Evolutionary conservation across 257 asterid species (phyloP).

Genomic region (Solanum sitiens): DNA sequence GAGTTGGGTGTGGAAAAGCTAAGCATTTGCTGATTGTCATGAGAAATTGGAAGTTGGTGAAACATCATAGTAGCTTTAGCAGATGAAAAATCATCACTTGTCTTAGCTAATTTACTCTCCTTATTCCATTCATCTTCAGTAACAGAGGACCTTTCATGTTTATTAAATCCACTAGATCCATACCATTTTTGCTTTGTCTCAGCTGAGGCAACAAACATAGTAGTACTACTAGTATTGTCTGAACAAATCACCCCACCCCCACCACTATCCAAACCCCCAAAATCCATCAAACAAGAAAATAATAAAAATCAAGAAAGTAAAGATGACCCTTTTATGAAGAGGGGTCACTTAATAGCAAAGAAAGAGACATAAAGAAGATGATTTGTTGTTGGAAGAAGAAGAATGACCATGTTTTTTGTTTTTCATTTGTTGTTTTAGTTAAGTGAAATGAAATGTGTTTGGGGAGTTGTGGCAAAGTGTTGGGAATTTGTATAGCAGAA

Average conservation of each 20-base stretch:
- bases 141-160: conserved; percentile 38
- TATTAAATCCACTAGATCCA: conserved; percentile 49
- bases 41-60: not conserved
- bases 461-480: not conserved
- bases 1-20: conserved; percentile 69
- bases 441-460: not conserved
- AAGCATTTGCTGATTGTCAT: conserved; percentile 71
- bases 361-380: conserved; percentile 15
- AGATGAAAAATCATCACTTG: conserved; percentile 17
- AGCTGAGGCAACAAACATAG: conserved; percentile 4
- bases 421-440: not conserved
- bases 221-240: conserved; percentile 7
- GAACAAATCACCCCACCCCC: conserved; percentile 18
- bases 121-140: conserved; percentile 44
- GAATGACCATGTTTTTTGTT: conserved; percentile 33
- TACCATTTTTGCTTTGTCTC: conserved; percentile 28
- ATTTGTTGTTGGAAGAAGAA: conserved; percentile 14
- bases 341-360: not conserved
- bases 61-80: conserved; percentile 19
- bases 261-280: conserved; percentile 51
- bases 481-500: not conserved
- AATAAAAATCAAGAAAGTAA: conserved; percentile 1
- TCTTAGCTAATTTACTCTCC: conserved; percentile 40
- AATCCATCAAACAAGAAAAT: conserved; percentile 40
- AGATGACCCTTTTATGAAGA: not conserved